Evolutionary conservation across 192 early-diverging fungal species (phyloP), one percentile per base, ranked within the genome.

Genomic region (Linnemannia zychae): DNA sequence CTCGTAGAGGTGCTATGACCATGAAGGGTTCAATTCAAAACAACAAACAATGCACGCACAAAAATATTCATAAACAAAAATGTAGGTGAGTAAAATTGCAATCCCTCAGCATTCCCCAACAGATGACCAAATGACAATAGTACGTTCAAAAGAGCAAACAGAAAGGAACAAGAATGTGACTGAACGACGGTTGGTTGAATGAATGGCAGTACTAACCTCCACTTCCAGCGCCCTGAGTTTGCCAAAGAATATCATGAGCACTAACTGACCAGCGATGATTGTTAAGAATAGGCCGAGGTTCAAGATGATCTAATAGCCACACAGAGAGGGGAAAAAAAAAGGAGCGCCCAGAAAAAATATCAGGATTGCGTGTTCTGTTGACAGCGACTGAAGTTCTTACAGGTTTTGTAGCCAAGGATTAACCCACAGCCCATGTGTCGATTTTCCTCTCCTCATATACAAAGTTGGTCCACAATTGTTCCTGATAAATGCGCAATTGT

Each of bases 231-330:
- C 93, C 44, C 98, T 90, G 78, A 99, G 92, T 38, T 90, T 90
- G 28, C 98, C 98, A 93, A 99, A 99, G 84, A 98, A 98, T 4
- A 96, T 80, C 28, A 93, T 88, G 67, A 97, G 95, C 47, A 98
- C 81, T 33, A 91, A 74, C 71, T 94, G 93, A 11, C 98, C 97
- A 17, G 94, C 75, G 70, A 98, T 72, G 40, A 99, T 94, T 1
- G 94, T 95, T 31, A 97, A 60, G 74, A 95, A 94, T 66, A 96
- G 75, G 4, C 92, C 93, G 87, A 96, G 92, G 88, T 96, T 97
- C 38, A 97, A 89, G 20, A 97, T 89, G 53, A 96, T 91, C 94
- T 94, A 82, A 2, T 16, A 70, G 40, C 37, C 7, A 31, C 20
- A n/a, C n/a, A n/a, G n/a, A n/a, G n/a, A n/a, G n/a, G 5, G 44